These are phyloP conservation scores for Cyclotella baltica DNA, from an alignment of 108 stramenopile species.

Conservation along the genomic window DNA sequence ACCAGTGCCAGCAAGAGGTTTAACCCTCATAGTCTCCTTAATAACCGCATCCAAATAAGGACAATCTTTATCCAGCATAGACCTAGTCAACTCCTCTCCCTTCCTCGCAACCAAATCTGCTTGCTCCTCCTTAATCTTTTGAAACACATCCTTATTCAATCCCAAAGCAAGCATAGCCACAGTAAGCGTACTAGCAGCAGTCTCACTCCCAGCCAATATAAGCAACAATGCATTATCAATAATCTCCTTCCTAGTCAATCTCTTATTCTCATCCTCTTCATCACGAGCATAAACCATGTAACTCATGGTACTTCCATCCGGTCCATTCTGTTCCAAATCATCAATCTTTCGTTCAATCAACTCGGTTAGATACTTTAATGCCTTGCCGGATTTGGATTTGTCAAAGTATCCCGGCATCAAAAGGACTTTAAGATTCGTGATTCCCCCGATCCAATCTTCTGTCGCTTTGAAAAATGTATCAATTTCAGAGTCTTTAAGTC, in stretches of 20 bases:
- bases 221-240: slow-evolving; percentile 60
- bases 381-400: slow-evolving; percentile 23
- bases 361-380: slow-evolving; percentile 33
- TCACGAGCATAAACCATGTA: slow-evolving; percentile 63
- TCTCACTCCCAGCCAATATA: slow-evolving; percentile 62
- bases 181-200: slow-evolving; percentile 57
- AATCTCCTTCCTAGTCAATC: slow-evolving; percentile 45
- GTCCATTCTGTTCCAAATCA: slow-evolving; percentile 46
- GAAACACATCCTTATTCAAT: slow-evolving; percentile 52
- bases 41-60: slow-evolving; percentile 58
- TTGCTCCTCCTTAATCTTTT: slow-evolving; percentile 63
- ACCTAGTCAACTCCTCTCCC: slow-evolving; percentile 36
- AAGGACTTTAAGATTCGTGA: slow-evolving; percentile 14
- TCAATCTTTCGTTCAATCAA: slow-evolving; percentile 58
- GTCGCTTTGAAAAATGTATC: slow-evolving; percentile 38
- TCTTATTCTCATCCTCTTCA: slow-evolving; percentile 37
- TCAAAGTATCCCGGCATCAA: slow-evolving; percentile 17
- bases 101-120: slow-evolving; percentile 32
- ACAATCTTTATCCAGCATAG: slow-evolving; percentile 56
- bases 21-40: slow-evolving; percentile 57
- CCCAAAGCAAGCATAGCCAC: slow-evolving; percentile 49
- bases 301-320: slow-evolving; percentile 58
- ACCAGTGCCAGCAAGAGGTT: slow-evolving; percentile 49
- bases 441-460: slow-evolving; percentile 49
- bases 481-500: slow-evolving; percentile 54